A percentile compares a stretch with the other conserved stretches of the same genome.
These are phyloP conservation scores for Penicillium parvum DNA, from an alignment of 495 filamentous ascomycete genomes.

Conservation along the genomic window DNA sequence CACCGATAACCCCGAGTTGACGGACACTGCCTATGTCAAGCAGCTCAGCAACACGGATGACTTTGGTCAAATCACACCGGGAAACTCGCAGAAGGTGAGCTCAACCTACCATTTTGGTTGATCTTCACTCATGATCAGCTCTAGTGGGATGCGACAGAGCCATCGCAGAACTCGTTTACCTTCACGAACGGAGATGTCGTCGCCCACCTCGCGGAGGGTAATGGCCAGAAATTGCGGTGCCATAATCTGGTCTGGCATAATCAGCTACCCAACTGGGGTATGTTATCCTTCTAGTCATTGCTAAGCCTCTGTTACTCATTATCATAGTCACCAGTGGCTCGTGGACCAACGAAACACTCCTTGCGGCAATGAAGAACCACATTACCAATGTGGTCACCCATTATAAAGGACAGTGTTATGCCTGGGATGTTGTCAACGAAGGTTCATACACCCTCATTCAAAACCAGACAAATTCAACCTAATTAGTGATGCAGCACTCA, in stretches of 20 bases:
- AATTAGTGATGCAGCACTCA: conserved; percentile 23
- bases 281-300: background rate
- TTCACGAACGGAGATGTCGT: conserved; percentile 48
- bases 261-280: conserved; percentile 57
- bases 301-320: conserved; percentile 3
- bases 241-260: conserved; percentile 61
- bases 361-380: conserved; percentile 44
- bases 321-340: conserved; percentile 44
- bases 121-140: background rate
- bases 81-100: conserved; percentile 52
- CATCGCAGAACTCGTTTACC: conserved; percentile 45
- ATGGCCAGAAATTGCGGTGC: conserved; percentile 52
- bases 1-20: conserved; percentile 51
- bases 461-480: background rate
- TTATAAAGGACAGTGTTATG: conserved; percentile 51
- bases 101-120: background rate
- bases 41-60: conserved; percentile 46
- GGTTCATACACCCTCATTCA: conserved; percentile 25
- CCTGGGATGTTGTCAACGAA: conserved; percentile 43
- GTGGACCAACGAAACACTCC: conserved; percentile 51
- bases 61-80: conserved; percentile 57
- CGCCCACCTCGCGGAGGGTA: conserved; percentile 45
- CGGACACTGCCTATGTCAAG: conserved; percentile 45
- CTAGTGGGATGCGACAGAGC: conserved; percentile 50
- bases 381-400: conserved; percentile 44